Percentiles rank a stretch among this genome's conserved stretches.
Evolutionary conservation across 495 filamentous ascomycete genomes (phyloP).

Genomic region (Melanomma pulvis-pyrius): DNA sequence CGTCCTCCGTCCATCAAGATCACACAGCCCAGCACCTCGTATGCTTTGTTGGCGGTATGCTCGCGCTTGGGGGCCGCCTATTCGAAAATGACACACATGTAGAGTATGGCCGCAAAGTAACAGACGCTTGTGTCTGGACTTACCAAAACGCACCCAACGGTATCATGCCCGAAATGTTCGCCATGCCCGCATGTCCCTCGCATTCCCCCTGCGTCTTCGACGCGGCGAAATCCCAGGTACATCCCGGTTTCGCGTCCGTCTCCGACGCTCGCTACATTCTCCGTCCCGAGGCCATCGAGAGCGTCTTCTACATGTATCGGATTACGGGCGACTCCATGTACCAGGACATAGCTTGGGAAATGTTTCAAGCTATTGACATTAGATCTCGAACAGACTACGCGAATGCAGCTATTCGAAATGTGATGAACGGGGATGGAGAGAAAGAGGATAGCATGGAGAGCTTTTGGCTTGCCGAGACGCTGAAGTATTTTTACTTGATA

Average conservation of each 20-base stretch:
- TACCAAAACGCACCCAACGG: conserved; percentile 60
- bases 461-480: conserved; percentile 54
- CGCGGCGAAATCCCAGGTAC: conserved; percentile 43
- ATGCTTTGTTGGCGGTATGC: conserved; percentile 44
- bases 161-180: conserved; percentile 63
- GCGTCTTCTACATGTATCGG: conserved; percentile 73
- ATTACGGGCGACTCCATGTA: conserved; percentile 69
- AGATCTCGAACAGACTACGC: conserved; percentile 61
- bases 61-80: conserved; percentile 39
- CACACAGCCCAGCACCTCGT: conserved; percentile 45
- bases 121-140: conserved; percentile 63
- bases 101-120: conserved; percentile 56
- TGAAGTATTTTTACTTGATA: conserved; percentile 58
- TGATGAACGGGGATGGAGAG: conserved; percentile 44
- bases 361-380: conserved; percentile 68
- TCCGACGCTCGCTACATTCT: conserved; percentile 60
- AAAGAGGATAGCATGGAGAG: conserved; percentile 46
- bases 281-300: conserved; percentile 52
- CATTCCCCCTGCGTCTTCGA: conserved; percentile 9
- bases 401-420: conserved; percentile 62
- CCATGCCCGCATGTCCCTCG: conserved; percentile 41
- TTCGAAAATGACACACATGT: conserved; percentile 50
- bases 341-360: conserved; percentile 72
- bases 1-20: conserved; percentile 40
- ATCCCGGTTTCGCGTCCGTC: conserved; percentile 20